Base-by-base conservation (phyloP, 371 early-diverging fungal genomes). In the Mortierella sp. region DNA sequence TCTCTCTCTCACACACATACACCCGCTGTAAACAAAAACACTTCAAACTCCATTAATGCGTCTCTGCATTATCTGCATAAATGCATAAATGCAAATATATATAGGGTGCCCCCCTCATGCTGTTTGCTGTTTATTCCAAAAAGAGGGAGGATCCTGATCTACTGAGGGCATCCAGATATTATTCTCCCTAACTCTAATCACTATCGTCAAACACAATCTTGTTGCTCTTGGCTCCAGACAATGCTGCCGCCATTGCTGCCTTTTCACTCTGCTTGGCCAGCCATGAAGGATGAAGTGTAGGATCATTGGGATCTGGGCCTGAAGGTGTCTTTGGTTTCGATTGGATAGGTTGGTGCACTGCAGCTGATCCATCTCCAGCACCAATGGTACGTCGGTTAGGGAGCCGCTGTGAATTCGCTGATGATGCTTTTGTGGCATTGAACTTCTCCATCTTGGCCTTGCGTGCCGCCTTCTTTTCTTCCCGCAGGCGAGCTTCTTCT, bases 401-500 rank as follows among this genome's bases (percentile, higher is more conserved):
- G 40, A 77, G 51, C 32, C 54, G 40, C 43, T 74, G 70, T 8
- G 83, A 73, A 59, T 83, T 77, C 39, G 78, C 77, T 10, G 70
- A 47, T 18, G 83, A 76, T 5, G 74, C 30, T 30, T 30, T 30
- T 30, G 30, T 2, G 30, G 30, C 77, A 51, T 66, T 75, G 76
- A 66, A 62, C 24, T 68, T 60, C n/a, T 74, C 79, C n/a, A 62
- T 45, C 66, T 75, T 72, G 32, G 73, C 81, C 63, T 80, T 75
- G 28, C 75, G 68, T 49, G 86, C 58, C 83, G 89, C 60, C 79
- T 89, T 58, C 83, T 85, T 77, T 35, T 85, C 80, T 54, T 83
- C 83, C 12, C 87, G 72, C 26, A 84, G 73, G 43, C 81, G 84
- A 54, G 87, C 86, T 54, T 87, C 87, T 62, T 90, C 90, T 71